A percentile compares a stretch with the other conserved stretches of the same genome.
phyloP scores from a whole-genome alignment of 352 stramenopile species.

The Phytopythium vexans region DNA sequence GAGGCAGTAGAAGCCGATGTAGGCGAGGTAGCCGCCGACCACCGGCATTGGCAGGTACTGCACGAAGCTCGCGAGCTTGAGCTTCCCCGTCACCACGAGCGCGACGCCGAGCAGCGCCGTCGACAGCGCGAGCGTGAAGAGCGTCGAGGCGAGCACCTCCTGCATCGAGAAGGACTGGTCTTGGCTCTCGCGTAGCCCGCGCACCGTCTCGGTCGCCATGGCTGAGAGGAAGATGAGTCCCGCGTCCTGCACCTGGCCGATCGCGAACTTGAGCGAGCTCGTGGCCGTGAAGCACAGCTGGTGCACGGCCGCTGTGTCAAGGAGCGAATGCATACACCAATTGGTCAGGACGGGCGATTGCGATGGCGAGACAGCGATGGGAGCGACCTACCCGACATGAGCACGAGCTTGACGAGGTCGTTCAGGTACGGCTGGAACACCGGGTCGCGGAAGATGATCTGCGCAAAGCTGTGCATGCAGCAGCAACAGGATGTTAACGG shows the following conservation, averaged over 20 bases:
- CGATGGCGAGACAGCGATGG: neutral
- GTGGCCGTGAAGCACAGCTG: slow-evolving; percentile 85
- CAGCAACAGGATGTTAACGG: slow-evolving; percentile 17
- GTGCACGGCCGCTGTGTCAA: slow-evolving; percentile 52
- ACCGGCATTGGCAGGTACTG: slow-evolving; percentile 97
- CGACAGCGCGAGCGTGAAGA: slow-evolving; percentile 91
- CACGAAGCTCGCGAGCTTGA: slow-evolving; percentile 94
- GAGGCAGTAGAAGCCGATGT: slow-evolving; percentile 93
- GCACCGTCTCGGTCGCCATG: slow-evolving; percentile 92
- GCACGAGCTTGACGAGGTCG: slow-evolving; percentile 95
- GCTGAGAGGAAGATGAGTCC: slow-evolving; percentile 98
- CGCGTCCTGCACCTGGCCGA: slow-evolving; percentile 98
- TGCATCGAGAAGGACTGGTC: slow-evolving; percentile 70
- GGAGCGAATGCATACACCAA: neutral
- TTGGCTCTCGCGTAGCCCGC: slow-evolving; percentile 58
- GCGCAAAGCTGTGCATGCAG: slow-evolving; percentile 87
- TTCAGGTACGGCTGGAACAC: slow-evolving; percentile 90
- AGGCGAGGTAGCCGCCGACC: slow-evolving; percentile 97
- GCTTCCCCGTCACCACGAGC: slow-evolving; percentile 94
- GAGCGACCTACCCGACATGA: slow-evolving; percentile 46
- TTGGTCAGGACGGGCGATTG: neutral
- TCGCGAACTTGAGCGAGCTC: slow-evolving; percentile 94
- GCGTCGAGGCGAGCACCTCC: slow-evolving; percentile 90
- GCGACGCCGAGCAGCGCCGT: slow-evolving; percentile 91
- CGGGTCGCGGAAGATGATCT: slow-evolving; percentile 94